Base-by-base conservation (phyloP, 257 asterid genomes). In the Capsicum pubescens region DNA sequence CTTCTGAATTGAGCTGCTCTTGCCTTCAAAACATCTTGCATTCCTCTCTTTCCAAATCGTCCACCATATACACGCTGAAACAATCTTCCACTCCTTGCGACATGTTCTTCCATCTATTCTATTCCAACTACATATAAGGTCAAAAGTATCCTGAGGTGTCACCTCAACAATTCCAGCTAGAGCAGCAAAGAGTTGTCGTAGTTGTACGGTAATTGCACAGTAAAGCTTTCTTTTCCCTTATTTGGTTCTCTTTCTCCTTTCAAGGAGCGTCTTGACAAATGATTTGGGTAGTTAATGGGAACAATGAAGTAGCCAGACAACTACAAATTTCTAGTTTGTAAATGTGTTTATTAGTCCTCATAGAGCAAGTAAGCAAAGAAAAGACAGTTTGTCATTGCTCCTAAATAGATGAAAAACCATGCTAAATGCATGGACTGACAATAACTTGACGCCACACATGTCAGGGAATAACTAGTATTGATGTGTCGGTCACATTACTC, bases 191-290 rank as follows among this genome's bases (percentile, higher is more conserved):
- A 64, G 70, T 26, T 26, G 44, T 17, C 70, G 26, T 64, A 64
- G 70, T 64, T 64, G 44, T 64, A 14, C 12, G 70, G 70, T 64
- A 64, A 16, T 64, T 32, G 17, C 44, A 64, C 70, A 12, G 14
- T 64, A 58, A 26, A 11, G 71, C 42, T 70, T 70, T 70, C 4
- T 42, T 42, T 48, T 74, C 81, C 50, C 19, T 50, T 12, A 74
- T 50, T 74, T 74, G 81, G 81, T 21, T 74, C 61, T 74, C 36
- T 48, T 48, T 50, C 12, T 74, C 60, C 44, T 74, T 21, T 50
- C 12, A 15, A 32, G 19, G 12, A 67, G n/a, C 50, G 50, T 35
- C 61, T 50, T 48, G 12, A 54, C 81, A 14, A 50, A 21, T 72
- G 57, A 52, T 74, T 21, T 74, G 21, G 63, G 14, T 26, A 19